These are phyloP conservation scores for Verticillium nubilum DNA, from an alignment of 2,329 filamentous ascomycete genomes.

Conservation along the genomic window DNA sequence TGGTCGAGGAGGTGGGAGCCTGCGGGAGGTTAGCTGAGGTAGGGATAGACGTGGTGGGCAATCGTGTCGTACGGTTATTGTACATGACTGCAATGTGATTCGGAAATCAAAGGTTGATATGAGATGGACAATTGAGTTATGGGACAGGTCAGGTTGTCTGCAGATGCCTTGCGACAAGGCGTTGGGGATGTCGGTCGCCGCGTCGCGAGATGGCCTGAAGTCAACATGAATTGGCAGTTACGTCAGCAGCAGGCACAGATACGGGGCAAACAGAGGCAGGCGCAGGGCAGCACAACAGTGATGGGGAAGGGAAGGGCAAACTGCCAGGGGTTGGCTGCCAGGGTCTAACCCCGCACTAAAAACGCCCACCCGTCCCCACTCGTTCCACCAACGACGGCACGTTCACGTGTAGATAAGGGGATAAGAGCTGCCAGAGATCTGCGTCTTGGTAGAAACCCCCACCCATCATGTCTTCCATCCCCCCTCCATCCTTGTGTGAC, in stretches of 20 bases:
- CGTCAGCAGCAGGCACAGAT: background rate
- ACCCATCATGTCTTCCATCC: background rate
- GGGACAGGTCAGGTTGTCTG: background rate
- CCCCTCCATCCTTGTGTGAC: background rate
- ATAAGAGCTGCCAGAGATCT: background rate
- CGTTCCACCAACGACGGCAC: background rate
- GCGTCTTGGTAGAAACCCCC: background rate
- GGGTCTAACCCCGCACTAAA: background rate
- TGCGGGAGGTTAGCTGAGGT: constrained; percentile 25
- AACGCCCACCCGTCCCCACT: background rate
- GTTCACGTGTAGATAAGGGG: background rate
- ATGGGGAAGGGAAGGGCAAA: background rate
- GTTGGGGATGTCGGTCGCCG: background rate
- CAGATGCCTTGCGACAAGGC: background rate
- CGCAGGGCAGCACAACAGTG: background rate
- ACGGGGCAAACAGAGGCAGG: background rate
- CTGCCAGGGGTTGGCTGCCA: too few relatives aligned
- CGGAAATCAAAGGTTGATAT: background rate
- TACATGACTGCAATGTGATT: constrained; percentile 13
- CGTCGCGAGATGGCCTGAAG: background rate
- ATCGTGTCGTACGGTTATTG: constrained; percentile 22
- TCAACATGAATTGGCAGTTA: background rate
- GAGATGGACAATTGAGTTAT: background rate
- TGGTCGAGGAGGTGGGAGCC: constrained; percentile 86
- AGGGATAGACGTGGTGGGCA: too few relatives aligned